Evolutionary conservation across 2,329 filamentous ascomycete species (phyloP).

Genomic region (Thermochaetoides dissita): DNA sequence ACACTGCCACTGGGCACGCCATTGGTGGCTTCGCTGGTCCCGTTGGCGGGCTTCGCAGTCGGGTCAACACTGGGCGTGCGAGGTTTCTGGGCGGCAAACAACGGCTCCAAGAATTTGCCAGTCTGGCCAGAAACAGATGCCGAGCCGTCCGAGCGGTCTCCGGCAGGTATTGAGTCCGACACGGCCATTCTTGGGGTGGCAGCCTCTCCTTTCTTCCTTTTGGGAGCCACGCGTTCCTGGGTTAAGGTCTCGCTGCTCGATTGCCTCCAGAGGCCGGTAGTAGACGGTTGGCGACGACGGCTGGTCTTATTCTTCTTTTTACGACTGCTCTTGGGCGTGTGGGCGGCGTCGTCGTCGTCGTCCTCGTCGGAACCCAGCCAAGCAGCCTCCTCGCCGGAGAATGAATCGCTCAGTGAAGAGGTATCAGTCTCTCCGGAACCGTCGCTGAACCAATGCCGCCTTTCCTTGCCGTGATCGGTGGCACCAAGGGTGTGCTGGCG

Average conservation of each 20-base stretch:
- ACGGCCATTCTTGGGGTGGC: slow-evolving; percentile 16
- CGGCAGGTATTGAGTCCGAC: slow-evolving; percentile 11
- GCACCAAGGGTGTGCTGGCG: slow-evolving; percentile 67
- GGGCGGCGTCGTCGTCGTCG: slow-evolving; percentile 26
- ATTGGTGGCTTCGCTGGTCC: slow-evolving; percentile 12
- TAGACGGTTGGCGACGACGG: slow-evolving; percentile 16
- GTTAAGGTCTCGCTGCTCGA: slow-evolving; percentile 45
- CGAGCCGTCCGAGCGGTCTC: slow-evolving; percentile 10
- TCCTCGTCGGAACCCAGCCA: slow-evolving; percentile 26
- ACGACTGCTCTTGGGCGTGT: slow-evolving; percentile 32
- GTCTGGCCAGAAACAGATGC: not conserved
- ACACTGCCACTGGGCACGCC: not conserved
- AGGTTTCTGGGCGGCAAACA: slow-evolving; percentile 11
- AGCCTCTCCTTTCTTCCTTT: slow-evolving; percentile 3
- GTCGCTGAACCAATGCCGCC: slow-evolving; percentile 75
- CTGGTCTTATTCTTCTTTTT: slow-evolving; percentile 17
- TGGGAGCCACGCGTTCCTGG: slow-evolving; percentile 20
- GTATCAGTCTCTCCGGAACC: slow-evolving; percentile 57
- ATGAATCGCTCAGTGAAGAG: slow-evolving; percentile 58
- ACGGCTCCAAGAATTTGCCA: slow-evolving; percentile 1
- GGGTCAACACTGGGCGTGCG: slow-evolving; percentile 22
- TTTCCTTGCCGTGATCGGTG: slow-evolving; percentile 43
- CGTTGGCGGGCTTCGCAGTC: slow-evolving; percentile 18
- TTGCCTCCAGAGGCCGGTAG: slow-evolving; percentile 29
- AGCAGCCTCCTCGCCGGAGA: slow-evolving; percentile 32